Evolutionary conservation across 2,329 filamentous ascomycete genomes (phyloP).

Genomic region (Ceratocystis ficicola): DNA sequence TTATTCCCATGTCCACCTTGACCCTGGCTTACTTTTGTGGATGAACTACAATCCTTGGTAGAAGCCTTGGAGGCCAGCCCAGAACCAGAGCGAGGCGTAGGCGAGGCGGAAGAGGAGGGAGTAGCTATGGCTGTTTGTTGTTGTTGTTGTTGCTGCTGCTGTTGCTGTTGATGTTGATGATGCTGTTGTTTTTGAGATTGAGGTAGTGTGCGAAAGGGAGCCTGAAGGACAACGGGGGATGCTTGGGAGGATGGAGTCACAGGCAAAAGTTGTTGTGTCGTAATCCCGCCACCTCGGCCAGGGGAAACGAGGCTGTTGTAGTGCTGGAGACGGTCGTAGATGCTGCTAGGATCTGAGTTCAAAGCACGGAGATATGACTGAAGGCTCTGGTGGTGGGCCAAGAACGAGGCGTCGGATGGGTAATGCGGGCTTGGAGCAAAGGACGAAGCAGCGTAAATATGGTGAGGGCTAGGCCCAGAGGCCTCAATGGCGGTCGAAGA

Average conservation of each 20-base stretch:
- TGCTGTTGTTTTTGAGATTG: slow-evolving; percentile 3
- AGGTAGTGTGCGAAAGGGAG: slow-evolving; percentile 3
- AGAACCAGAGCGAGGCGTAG: background rate
- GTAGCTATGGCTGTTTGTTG: background rate
- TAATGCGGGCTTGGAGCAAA: slow-evolving; percentile 13
- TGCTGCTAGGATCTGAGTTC: slow-evolving; percentile 44
- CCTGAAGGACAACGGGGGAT: background rate
- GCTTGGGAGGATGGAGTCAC: slow-evolving; percentile 39
- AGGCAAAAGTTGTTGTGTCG: slow-evolving; percentile 41
- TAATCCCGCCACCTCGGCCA: slow-evolving; percentile 43
- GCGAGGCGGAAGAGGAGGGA: background rate
- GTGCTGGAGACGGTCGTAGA: slow-evolving; percentile 50
- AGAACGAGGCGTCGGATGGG: slow-evolving; percentile 27
- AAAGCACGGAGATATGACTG: slow-evolving; percentile 40
- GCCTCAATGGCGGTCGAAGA: slow-evolving; percentile 15
- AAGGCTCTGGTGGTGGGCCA: slow-evolving; percentile 38
- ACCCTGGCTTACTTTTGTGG: slow-evolving; percentile 12
- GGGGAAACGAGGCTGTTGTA: slow-evolving; percentile 55
- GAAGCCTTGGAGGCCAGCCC: slow-evolving; percentile 6
- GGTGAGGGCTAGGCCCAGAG: slow-evolving; percentile 16
- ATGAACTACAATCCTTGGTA: slow-evolving; percentile 7
- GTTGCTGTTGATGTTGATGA: background rate
- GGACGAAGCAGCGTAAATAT: slow-evolving; percentile 8
- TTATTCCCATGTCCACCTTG: slow-evolving; percentile 18
- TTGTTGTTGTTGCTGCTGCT: background rate